Conservation (phyloP, 306 rosid genomes). For the Gillenia trifoliata region DNA sequence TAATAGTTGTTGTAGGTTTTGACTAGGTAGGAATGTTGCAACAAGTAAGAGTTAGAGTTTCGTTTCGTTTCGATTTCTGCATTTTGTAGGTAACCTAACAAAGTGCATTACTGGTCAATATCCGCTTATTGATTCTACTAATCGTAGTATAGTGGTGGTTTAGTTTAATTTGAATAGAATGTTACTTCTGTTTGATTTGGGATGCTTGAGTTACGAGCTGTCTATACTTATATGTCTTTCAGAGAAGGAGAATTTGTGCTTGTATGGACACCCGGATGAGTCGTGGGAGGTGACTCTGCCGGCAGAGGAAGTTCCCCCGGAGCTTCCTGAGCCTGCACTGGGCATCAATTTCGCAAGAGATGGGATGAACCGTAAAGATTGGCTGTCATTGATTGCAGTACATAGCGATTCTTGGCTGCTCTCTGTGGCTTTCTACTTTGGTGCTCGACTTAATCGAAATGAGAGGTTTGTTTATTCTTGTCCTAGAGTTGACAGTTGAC, state of each 20-base stretch:
- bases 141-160: background rate
- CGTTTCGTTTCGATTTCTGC: background rate
- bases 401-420: constrained; percentile 61
- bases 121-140: background rate
- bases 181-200: background rate
- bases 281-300: constrained; percentile 54
- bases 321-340: constrained; percentile 57
- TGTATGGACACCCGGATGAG: constrained; percentile 53
- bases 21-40: background rate
- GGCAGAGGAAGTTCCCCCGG: constrained; percentile 55
- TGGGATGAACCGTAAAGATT: constrained; percentile 50
- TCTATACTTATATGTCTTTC: background rate
- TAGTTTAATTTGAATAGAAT: background rate
- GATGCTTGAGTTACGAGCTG: background rate
- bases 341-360: constrained; percentile 67
- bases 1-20: background rate
- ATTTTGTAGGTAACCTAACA: background rate
- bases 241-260: constrained; percentile 57
- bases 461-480: constrained; percentile 36
- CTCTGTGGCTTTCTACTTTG: constrained; percentile 58
- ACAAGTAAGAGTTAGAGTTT: background rate
- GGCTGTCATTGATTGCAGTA: constrained; percentile 63
- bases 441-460: constrained; percentile 57
- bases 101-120: background rate
- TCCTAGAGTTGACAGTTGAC: background rate